Evolutionary conservation across 495 filamentous ascomycete genomes (phyloP).

Genomic region (Paragyromitra xinjiangensis): DNA sequence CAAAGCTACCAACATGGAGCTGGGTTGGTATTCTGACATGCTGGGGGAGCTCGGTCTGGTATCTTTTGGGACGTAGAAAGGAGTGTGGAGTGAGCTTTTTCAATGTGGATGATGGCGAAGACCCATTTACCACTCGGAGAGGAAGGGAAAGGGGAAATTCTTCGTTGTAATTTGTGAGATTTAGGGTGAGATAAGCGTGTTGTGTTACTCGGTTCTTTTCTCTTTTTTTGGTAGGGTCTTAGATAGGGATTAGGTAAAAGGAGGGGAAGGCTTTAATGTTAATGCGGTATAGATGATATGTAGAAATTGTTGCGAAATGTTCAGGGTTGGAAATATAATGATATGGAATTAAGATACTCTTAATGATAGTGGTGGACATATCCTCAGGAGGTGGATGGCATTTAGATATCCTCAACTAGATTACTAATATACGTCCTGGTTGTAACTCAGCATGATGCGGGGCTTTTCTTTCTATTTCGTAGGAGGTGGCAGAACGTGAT

Average conservation of each 20-base stretch:
- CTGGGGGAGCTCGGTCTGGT: conserved; percentile 63
- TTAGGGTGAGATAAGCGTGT: background rate
- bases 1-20: conserved; percentile 57
- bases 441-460: background rate
- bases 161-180: conserved; percentile 20
- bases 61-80: conserved; percentile 60
- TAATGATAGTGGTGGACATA: background rate
- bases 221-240: background rate
- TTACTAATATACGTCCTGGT: background rate
- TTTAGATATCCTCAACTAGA: conserved; percentile 5
- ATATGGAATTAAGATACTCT: background rate
- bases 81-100: conserved; percentile 57
- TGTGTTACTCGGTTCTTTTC: background rate
- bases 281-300: conserved; percentile 27
- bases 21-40: conserved; percentile 64
- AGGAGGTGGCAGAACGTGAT: background rate
- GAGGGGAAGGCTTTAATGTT: conserved; percentile 11
- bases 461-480: too few relatives aligned
- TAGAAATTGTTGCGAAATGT: conserved; percentile 6
- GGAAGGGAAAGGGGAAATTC: conserved; percentile 40
- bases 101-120: conserved; percentile 34
- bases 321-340: background rate
- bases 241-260: too few relatives aligned
- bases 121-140: conserved; percentile 17
- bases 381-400: background rate